A percentile compares a stretch with the other conserved stretches of the same genome.
Evolutionary conservation across 164 flowering plant genomes (phyloP).

Genomic region (Cinnamomum micranthum): DNA sequence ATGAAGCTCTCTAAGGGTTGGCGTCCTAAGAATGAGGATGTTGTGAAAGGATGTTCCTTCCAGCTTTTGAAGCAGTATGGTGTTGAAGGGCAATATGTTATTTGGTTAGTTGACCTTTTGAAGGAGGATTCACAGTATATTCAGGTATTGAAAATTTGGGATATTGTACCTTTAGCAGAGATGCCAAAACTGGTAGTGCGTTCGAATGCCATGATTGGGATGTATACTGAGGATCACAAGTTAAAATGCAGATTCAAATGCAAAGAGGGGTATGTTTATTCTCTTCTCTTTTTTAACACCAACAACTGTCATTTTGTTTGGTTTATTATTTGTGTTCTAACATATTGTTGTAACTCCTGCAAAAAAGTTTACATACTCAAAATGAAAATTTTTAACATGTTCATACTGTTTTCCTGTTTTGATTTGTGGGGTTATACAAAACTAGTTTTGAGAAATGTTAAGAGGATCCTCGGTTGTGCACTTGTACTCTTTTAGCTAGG

Average conservation of each 20-base stretch:
- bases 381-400: not conserved
- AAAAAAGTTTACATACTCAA: not conserved
- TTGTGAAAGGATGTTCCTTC: conserved; percentile 17
- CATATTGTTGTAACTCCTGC: not conserved
- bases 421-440: not conserved
- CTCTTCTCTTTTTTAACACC: not conserved
- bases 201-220: not conserved
- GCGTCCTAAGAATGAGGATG: conserved; percentile 19
- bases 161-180: conserved; percentile 52
- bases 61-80: conserved; percentile 21
- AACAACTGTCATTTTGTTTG: not conserved
- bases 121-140: conserved; percentile 4
- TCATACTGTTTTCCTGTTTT: not conserved
- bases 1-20: conserved; percentile 37
- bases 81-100: conserved; percentile 22
- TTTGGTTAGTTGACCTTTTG: conserved; percentile 36
- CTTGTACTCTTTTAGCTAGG: no score
- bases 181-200: conserved; percentile 38
- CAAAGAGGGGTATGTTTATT: conserved; percentile 45
- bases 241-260: conserved; percentile 45
- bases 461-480: not conserved
- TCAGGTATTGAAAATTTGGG: conserved; percentile 59
- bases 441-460: not conserved
- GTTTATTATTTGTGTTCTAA: not conserved
- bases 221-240: conserved; percentile 24